Base-by-base conservation (phyloP, 2,329 filamentous ascomycete genomes). In the Talaromyces sp. region DNA sequence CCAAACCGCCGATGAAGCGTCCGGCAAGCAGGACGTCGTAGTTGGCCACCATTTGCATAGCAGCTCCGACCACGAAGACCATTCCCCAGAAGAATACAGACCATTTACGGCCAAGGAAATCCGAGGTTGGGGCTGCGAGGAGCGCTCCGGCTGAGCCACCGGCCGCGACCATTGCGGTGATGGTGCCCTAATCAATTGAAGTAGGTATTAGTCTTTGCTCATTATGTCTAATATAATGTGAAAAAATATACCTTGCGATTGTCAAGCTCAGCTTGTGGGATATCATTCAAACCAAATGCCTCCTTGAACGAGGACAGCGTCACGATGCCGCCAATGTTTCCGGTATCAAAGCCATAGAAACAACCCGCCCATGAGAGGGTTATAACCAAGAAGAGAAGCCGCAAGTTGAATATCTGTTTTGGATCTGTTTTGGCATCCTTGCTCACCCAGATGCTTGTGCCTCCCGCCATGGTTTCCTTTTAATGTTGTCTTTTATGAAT, bases 281-380 rank as follows among this genome's bases (percentile, higher is more conserved):
- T 64, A 9, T 65, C 61, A 49, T 71, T 71, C 17, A 76, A 60
- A 0, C 75, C 75, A 60, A 78, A 76, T 0, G 75, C 71, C 61
- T 66, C 68, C 33, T 69, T 65, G 64, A 78, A 77, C 5, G 72
- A 73, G 1, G 72, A 68, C 5, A 78, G 69, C 1, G 72, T 76
- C 49, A 77, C 59, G 30, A 76, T 72, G 3, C 75, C 75, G 1
- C 75, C 74, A 36, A 78, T 78, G 49, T 77, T 77, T 19, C 75
- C 75, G 47, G 73, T 71, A 54, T 78, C 75, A 42, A 77, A 77
- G 19, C 74, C 75, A 64, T 77, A 77, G 5, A 73, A 70, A 44
- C 73, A 77, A 7, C 75, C 75, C 3, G 73, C 75, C 64, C 75
- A 73, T 8, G 73, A 70, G 22, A 75, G 72, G 0, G 73, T 71